phyloP scores from a whole-genome alignment of 2,329 filamentous ascomycete species.

The Pseudogymnoascus sp. region DNA sequence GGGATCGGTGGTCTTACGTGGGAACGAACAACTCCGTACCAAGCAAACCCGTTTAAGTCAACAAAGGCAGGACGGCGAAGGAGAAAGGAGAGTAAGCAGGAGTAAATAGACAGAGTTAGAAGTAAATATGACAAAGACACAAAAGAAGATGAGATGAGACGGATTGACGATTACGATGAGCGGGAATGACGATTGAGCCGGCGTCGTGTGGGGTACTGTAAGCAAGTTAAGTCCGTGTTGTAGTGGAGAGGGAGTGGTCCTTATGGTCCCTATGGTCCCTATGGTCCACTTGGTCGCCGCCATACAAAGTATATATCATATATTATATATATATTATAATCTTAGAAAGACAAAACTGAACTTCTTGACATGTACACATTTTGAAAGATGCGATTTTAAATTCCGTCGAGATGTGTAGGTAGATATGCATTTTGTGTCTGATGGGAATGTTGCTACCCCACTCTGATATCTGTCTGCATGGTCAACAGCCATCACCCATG shows the following conservation, averaged over 20 bases:
- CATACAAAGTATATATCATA: background rate
- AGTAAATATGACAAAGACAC: background rate
- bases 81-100: background rate
- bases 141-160: background rate
- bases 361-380: background rate
- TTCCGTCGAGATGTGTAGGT: background rate
- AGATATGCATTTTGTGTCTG: background rate
- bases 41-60: slow-evolving; percentile 2
- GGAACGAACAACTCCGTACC: background rate
- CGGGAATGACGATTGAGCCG: background rate
- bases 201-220: background rate
- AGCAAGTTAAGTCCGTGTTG: background rate
- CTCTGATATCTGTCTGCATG: background rate
- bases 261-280: background rate
- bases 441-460: background rate
- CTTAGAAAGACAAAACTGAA: background rate
- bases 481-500: background rate
- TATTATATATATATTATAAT: background rate
- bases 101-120: background rate
- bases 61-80: background rate
- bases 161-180: background rate
- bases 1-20: background rate
- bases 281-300: background rate
- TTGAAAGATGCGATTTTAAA: background rate
- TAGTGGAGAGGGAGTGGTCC: background rate